Base-by-base conservation (phyloP, 1,139 yeast genomes). In the Pichia sp. region DNA sequence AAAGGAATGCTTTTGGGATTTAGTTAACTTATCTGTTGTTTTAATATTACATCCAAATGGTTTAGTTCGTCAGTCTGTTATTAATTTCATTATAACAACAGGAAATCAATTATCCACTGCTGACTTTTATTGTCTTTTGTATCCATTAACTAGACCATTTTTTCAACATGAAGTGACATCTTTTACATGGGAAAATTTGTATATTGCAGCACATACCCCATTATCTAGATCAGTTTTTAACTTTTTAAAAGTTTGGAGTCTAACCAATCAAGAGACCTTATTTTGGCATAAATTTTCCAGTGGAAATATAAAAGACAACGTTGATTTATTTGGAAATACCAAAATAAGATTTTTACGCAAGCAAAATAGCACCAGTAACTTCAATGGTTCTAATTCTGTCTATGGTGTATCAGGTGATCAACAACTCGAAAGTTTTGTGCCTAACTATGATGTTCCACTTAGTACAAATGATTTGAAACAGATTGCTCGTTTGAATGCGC, bases 31-130 rank as follows among this genome's bases (percentile, higher is more conserved):
- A 4, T 66, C 77, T 1, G 65, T 76, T 4, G 74, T 77, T 41
- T 67, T 82, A 39, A 60, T 84, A 1, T 63, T 92, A 9, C 97
- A 89, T 59, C 98, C 98, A 0, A 89, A 89, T 61, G 82, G 80
- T 47, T 82, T 95, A 82, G 82, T 92, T 8, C 68, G 96, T 38
- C 87, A 84, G 50, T 75, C 85, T 3, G 78, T 84, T 0, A 59
- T 89, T 33, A 66, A 72, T 4, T 68, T 89, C 41, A 69, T 89
- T 1, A 68, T 84, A 1, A 73, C 84, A 0, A 74, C 85, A 4
- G 78, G 86, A 3, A 69, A 70, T 3, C 80, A 80, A 56, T 63
- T 89, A 37, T 70, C 82, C 16, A 73, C 80, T 30, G 95, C 97
- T 0, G 97, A 92, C 56, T 66, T 78, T 10, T 86, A 84, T 55